Conservation (phyloP, 2,329 filamentous ascomycete species). For the Coniochaeta pulveracea region DNA sequence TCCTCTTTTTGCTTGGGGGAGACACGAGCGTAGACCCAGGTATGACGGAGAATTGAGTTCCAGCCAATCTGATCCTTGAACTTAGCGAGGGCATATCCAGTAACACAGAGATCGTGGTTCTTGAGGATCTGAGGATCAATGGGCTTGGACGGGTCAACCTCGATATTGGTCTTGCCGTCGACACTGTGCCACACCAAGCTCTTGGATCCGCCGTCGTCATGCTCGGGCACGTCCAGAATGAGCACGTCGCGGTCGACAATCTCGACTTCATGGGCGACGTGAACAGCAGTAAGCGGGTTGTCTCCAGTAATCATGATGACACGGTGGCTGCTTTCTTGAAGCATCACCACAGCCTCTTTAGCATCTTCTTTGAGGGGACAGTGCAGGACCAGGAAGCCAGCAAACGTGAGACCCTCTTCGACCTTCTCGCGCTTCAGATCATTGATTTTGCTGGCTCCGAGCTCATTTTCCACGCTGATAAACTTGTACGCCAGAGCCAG, state of each 20-base stretch:
- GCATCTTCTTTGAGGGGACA: slow-evolving; percentile 96
- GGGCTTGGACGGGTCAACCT: slow-evolving; percentile 72
- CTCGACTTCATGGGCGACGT: slow-evolving; percentile 90
- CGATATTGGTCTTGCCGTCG: slow-evolving; percentile 77
- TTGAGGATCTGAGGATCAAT: slow-evolving; percentile 73
- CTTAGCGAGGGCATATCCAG: slow-evolving; percentile 83
- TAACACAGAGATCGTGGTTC: slow-evolving; percentile 87
- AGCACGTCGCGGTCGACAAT: slow-evolving; percentile 94
- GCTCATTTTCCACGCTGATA: slow-evolving; percentile 67
- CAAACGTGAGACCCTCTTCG: slow-evolving; percentile 75
- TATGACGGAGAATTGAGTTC: slow-evolving; percentile 68
- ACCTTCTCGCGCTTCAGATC: slow-evolving; percentile 89
- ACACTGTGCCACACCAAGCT: slow-evolving; percentile 89
- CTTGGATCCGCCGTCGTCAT: slow-evolving; percentile 63
- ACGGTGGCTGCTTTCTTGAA: slow-evolving; percentile 97
- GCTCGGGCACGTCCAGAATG: slow-evolving; percentile 88
- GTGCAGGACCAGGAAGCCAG: slow-evolving; percentile 90
- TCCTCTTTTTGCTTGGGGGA: slow-evolving; percentile 99
- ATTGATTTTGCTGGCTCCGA: slow-evolving; percentile 78
- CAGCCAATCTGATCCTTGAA: slow-evolving; percentile 74
- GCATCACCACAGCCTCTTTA: slow-evolving; percentile 85
- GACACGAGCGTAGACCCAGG: slow-evolving; percentile 97
- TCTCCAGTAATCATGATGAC: slow-evolving; percentile 99
- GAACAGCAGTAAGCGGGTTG: slow-evolving; percentile 90
- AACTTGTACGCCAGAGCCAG: slow-evolving; percentile 91